Percentiles rank a stretch among this genome's conserved stretches.
Evolutionary conservation across 192 early-diverging fungal species (phyloP).

Genomic region (Helicostylum pulchrum): DNA sequence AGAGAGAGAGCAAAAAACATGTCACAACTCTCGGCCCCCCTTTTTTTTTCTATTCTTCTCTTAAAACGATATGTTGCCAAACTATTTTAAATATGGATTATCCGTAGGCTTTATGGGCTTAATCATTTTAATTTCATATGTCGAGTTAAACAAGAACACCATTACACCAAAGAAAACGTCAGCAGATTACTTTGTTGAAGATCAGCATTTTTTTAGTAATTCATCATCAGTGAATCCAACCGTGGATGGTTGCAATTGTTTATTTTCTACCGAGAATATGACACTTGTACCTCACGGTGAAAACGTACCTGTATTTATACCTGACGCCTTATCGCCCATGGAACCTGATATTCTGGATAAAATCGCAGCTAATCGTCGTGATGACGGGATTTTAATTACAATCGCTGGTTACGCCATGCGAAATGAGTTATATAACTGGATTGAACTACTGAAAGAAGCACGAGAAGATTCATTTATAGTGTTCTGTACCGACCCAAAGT

Average conservation of each 20-base stretch:
- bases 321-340: conserved; percentile 12
- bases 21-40: too few species aligned
- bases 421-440: conserved; percentile 36
- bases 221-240: background rate
- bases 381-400: conserved; percentile 21
- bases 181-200: conserved; percentile 5
- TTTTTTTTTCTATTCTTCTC: too few species aligned
- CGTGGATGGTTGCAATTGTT: background rate
- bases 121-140: too few species aligned
- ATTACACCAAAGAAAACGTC: background rate
- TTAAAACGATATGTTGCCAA: too few species aligned
- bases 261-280: background rate
- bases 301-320: conserved; percentile 12
- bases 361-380: conserved; percentile 11
- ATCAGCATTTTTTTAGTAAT: too few species aligned
- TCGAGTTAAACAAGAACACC: too few species aligned
- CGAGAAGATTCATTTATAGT: conserved; percentile 24
- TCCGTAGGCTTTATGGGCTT: too few species aligned
- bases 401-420: conserved; percentile 29
- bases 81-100: too few species aligned
- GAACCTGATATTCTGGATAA: conserved; percentile 11
- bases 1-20: too few species aligned
- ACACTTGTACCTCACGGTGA: conserved; percentile 4
- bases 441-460: conserved; percentile 20
- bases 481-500: conserved; percentile 31